Base-by-base conservation (phyloP, 2,329 filamentous ascomycete genomes). In the Aspergillus versicolor region DNA sequence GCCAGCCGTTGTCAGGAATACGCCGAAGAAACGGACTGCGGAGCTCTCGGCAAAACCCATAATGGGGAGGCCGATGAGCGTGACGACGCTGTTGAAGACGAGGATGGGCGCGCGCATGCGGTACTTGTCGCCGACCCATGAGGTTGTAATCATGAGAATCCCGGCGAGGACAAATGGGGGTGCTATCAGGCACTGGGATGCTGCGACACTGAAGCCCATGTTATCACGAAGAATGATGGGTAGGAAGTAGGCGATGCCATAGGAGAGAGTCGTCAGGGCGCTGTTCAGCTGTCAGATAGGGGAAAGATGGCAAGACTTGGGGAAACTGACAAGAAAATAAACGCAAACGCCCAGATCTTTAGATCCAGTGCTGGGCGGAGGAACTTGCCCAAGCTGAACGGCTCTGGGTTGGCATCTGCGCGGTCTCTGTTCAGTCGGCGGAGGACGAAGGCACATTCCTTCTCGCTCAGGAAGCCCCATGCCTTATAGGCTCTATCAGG, bases 191-290 rank as follows among this genome's bases (percentile, higher is more conserved):
- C 88, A 90, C 73, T 91, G 89, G 0, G 88, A 78, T 46, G 77
- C 78, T 13, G 80, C 86, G 11, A 87, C 77, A 46, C 73, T 77
- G 77, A 90, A 92, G 15, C 84, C 82, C 78, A 92, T 83, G 37
- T 80, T 80, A 30, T 74, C 62, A 15, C 69, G 68, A 5, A 95
- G 83, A 65, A 94, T 90, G 66, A 92, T 84, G 8, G 90, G 89
- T 3, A 92, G 75, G 68, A 92, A 92, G 71, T 89, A 93, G 1
- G 89, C 88, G 6, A 94, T 82, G 0, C 89, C 85, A 69, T 94
- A 93, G 3, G 83, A 82, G 3, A 83, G 82, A 15, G 88, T 89
- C 1, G 89, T 91, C 1, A 84, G 83, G 72, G 84, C 64, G 37
- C 66, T 68, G 40, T 2, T 8, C 5, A 11, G 9, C 9, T 13